These are phyloP conservation scores for Gracilaria caudata DNA, from an alignment of 23 red algal species.

Conservation along the genomic window DNA sequence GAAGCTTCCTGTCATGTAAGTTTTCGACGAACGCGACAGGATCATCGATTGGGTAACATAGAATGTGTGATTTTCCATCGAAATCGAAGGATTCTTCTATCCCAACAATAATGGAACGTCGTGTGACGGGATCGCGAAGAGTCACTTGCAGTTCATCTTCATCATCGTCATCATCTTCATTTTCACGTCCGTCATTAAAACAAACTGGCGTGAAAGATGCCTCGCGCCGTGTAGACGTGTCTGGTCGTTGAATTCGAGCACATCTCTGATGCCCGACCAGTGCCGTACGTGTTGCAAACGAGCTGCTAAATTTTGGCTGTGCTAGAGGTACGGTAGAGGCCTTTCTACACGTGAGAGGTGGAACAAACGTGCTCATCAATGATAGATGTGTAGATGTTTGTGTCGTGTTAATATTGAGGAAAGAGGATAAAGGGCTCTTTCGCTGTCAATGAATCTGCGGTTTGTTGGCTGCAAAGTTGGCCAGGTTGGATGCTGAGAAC, in stretches of 20 bases:
- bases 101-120: conserved; percentile 27
- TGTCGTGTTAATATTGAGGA: neutral
- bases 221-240: neutral
- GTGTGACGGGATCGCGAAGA: conserved; percentile 24
- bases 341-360: neutral
- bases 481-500: no score
- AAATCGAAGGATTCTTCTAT: conserved; percentile 29
- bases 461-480: no score
- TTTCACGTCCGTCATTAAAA: conserved; percentile 20
- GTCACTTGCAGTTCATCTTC: conserved; percentile 28
- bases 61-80: conserved; percentile 16
- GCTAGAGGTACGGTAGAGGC: neutral
- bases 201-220: neutral
- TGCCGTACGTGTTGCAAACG: neutral
- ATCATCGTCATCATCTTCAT: conserved; percentile 26
- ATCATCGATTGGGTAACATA: conserved; percentile 60
- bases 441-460: no score
- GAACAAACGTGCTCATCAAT: conserved; percentile 24
- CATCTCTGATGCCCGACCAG: neutral
- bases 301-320: neutral
- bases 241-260: neutral
- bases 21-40: conserved; percentile 22
- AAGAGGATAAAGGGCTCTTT: neutral
- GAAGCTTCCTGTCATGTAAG: neutral
- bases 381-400: neutral